A percentile compares a stretch with the other conserved stretches of the same genome.
These are phyloP conservation scores for Picea abies DNA, from an alignment of 83 land plant genomes.

Conservation along the genomic window DNA sequence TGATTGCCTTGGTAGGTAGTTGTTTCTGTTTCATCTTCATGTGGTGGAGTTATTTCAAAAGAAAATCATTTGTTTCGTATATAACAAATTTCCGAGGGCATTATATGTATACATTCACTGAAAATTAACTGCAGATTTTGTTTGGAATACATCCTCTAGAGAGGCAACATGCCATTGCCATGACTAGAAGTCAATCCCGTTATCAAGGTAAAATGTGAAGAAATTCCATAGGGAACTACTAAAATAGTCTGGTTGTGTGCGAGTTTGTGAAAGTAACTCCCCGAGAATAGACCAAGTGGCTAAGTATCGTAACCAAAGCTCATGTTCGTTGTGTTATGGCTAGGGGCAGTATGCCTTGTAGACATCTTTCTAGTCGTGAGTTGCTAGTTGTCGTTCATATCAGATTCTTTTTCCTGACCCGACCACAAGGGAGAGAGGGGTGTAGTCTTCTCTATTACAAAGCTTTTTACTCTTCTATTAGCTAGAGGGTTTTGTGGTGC, in stretches of 20 bases:
- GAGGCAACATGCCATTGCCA: neutral
- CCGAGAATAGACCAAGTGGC: neutral
- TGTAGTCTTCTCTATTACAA: no score
- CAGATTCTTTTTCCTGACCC: neutral
- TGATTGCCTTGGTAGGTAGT: neutral
- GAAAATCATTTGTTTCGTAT: neutral
- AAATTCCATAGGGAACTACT: neutral
- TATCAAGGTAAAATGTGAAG: neutral
- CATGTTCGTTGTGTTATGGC: neutral
- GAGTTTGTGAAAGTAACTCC: neutral
- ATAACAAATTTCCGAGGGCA: neutral
- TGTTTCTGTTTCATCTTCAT: neutral
- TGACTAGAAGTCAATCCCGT: neutral
- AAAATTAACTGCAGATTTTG: neutral
- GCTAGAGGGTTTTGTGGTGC: no score
- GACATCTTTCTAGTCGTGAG: neutral
- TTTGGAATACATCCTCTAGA: neutral
- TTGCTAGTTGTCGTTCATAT: neutral
- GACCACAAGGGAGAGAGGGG: no score
- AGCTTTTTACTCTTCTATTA: no score
- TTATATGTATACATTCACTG: neutral
- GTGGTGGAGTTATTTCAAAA: neutral
- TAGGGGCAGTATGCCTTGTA: neutral
- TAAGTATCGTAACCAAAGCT: neutral
- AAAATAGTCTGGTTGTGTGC: neutral